Conservation (phyloP, 2,329 filamentous ascomycete genomes). For the Cercospora sojina region DNA sequence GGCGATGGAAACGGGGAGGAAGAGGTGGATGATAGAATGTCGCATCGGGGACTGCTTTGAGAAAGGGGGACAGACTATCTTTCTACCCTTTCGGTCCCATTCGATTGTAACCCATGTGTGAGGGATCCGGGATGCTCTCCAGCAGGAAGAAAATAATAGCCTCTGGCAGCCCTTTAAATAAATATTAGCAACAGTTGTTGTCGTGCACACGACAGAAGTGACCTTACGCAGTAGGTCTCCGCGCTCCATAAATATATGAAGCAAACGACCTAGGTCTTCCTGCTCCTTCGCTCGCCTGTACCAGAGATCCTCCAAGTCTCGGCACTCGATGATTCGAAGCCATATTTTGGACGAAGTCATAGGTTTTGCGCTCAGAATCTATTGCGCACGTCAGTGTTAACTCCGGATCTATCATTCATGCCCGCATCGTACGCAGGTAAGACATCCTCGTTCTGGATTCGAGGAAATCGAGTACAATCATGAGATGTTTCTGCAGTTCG, state of each 20-base stretch:
- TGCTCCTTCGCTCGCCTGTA: not conserved
- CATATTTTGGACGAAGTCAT: too few species aligned
- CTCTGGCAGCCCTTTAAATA: not conserved
- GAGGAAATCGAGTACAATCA: not conserved
- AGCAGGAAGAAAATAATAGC: not conserved
- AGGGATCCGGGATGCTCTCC: not conserved
- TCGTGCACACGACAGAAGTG: too few species aligned
- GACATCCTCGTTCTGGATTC: accelerated
- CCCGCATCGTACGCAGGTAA: not conserved
- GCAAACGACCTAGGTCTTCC: not conserved
- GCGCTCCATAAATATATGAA: not conserved
- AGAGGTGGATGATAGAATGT: not conserved
- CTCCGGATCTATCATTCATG: not conserved
- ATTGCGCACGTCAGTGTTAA: too few species aligned
- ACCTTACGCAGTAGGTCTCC: not conserved
- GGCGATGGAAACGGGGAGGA: not conserved
- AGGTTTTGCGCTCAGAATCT: too few species aligned
- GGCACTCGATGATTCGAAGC: too few species aligned
- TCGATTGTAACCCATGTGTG: not conserved
- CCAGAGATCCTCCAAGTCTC: not conserved
- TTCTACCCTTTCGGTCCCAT: too few species aligned
- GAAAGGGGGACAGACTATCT: too few species aligned
- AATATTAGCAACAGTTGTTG: too few species aligned
- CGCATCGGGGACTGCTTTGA: not conserved
- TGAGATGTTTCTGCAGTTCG: not conserved